Base-by-base conservation (phyloP, 2,329 filamentous ascomycete species). In the Catunica adiposa region DNA sequence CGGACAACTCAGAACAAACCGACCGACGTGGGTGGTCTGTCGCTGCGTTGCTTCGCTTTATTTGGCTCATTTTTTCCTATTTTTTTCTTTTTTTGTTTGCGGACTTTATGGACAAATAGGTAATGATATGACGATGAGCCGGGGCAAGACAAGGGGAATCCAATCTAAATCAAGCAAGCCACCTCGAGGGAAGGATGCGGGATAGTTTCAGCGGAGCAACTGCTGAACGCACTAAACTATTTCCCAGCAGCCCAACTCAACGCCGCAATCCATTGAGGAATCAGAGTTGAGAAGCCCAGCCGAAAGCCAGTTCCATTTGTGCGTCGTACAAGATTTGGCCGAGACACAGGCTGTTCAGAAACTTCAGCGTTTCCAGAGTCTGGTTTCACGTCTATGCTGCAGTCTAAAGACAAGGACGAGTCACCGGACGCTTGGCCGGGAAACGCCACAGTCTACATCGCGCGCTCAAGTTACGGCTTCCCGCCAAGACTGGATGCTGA, bases 151-250 rank as follows among this genome's bases (percentile, higher is more conserved):
- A 31, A 51, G 48, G 26, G 47, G 31, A 38, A 8, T 11, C 22
- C 11, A 51, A 51, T 51, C 48, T 51, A 51, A 34, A 7, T n/a
- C 48, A 51, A 26, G 40, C 52, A 54, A 54, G 52, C 52, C 52
- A 54, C 52, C 37, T 46, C 37, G 8, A 54, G 52, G 52, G 52
- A 54, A 54, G 52, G 38, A 44, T 54, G 52, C 52, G 52, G 52
- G 52, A 54, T 54, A 31, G 23, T 26, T n/a, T 29, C 20, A 44
- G 25, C 44, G 52, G 52, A 53, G 31, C 22, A 29, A 26, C 22
- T 44, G 52, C 52, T 51, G 48, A 51, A 51, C 29, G 31, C 48
- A 51, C 48, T 54, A 54, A 44, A 54, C 37, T 44, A n/a, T 15
- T 40, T 17, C 40, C 40, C 23, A 51, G 22, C 25, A 17, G n/a